A percentile compares a stretch with the other conserved stretches of the same genome.
Conservation (phyloP, 495 filamentous ascomycete genomes). For the Aspergillus baeticus region DNA sequence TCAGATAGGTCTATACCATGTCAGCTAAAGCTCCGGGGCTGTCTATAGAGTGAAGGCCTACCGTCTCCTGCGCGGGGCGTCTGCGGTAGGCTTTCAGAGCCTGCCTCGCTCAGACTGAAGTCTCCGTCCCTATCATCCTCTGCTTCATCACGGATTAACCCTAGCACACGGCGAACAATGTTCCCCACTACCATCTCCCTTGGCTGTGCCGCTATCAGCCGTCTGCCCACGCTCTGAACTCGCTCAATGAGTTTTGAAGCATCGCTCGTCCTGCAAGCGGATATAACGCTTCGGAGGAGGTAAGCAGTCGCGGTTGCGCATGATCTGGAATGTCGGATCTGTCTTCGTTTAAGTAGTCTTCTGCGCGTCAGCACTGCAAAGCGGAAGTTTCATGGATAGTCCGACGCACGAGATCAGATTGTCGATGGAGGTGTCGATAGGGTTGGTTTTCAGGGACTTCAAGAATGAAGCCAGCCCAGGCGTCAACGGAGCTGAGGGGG, state of each 20-base stretch:
- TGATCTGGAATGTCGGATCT: slow-evolving; percentile 81
- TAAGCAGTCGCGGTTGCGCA: slow-evolving; percentile 90
- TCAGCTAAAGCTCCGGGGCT: not conserved
- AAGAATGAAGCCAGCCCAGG: slow-evolving; percentile 75
- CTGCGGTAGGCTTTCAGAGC: slow-evolving; percentile 49
- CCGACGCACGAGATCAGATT: slow-evolving; percentile 70
- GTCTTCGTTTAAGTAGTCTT: slow-evolving; percentile 84
- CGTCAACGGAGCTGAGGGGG: slow-evolving; percentile 48
- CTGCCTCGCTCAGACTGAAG: slow-evolving; percentile 50
- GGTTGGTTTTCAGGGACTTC: slow-evolving; percentile 68
- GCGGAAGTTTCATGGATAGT: not conserved
- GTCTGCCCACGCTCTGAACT: slow-evolving; percentile 71
- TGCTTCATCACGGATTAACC: slow-evolving; percentile 86
- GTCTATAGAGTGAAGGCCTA: slow-evolving; percentile 25
- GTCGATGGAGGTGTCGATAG: slow-evolving; percentile 78
- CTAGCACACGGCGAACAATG: slow-evolving; percentile 84
- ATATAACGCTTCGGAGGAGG: slow-evolving; percentile 79
- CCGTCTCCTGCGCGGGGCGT: slow-evolving; percentile 43
- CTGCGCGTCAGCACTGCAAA: slow-evolving; percentile 11
- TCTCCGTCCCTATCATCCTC: slow-evolving; percentile 76
- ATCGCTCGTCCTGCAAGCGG: slow-evolving; percentile 62
- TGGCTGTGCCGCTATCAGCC: slow-evolving; percentile 77
- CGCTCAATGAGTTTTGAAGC: slow-evolving; percentile 73
- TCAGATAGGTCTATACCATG: slow-evolving; percentile 35
- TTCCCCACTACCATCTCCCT: slow-evolving; percentile 90